phyloP scores from a whole-genome alignment of 139 green algal genomes.

The Nannochloris sp. region DNA sequence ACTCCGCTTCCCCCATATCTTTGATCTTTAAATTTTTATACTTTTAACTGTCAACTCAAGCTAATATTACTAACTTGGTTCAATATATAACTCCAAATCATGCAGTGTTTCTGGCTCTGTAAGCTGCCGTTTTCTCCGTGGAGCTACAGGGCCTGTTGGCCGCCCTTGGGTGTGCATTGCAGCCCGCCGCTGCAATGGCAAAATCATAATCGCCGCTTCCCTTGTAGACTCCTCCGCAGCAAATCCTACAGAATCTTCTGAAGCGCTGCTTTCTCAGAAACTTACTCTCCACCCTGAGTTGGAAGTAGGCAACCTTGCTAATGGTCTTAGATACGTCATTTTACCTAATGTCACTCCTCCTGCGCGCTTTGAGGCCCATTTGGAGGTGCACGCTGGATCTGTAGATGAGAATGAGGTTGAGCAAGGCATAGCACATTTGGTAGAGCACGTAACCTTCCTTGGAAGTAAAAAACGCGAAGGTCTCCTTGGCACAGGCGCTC shows the following conservation, averaged over 20 bases:
- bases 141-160: slow-evolving; percentile 6
- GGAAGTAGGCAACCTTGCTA: slow-evolving; percentile 54
- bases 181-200: background rate
- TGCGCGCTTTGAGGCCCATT: slow-evolving; percentile 87
- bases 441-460: slow-evolving; percentile 99
- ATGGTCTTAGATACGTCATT: slow-evolving; percentile 91
- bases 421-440: slow-evolving; percentile 94
- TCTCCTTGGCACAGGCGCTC: slow-evolving; percentile 81
- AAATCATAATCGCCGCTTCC: slow-evolving; percentile 12
- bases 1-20: too few species aligned
- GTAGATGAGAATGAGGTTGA: slow-evolving; percentile 70
- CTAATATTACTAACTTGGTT: background rate
- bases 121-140: slow-evolving; percentile 7
- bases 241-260: background rate
- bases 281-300: slow-evolving; percentile 57
- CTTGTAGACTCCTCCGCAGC: slow-evolving; percentile 1
- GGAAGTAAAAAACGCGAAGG: slow-evolving; percentile 81
- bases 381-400: slow-evolving; percentile 77
- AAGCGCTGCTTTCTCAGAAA: slow-evolving; percentile 22
- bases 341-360: slow-evolving; percentile 88
- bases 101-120: background rate
- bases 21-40: background rate
- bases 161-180: slow-evolving; percentile 17
- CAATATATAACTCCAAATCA: background rate
- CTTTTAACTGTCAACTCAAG: too few species aligned